Evolutionary conservation across 1,284 basidiomycete species (phyloP), one percentile per base, ranked within the genome.

Genomic region (Cryptococcus sp.): DNA sequence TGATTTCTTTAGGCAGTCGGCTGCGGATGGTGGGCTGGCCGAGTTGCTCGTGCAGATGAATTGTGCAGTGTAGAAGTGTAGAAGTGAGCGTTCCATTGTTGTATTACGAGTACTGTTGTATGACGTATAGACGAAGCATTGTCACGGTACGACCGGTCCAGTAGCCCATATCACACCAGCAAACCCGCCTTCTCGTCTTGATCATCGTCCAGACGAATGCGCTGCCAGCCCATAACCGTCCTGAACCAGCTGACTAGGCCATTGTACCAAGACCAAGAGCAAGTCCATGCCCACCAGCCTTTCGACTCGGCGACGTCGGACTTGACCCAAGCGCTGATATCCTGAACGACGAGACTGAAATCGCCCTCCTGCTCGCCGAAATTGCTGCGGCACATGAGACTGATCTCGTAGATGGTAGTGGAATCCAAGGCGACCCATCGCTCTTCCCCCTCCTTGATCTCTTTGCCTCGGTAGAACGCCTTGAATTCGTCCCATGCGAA

Each of bases 391-490:
- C 76, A 78, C 78, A 80, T 80, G 16, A 79, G 57, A 38, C 68
- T 69, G 39, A 80, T 59, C 64, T 80, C 78, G 47, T 67, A 68
- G 2, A 68, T 69, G 49, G 35, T 56, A 10, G 52, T 57, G 10
- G 75, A 64, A 51, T 80, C 70, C 2, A 81, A 55, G 2, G 70
- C 60, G 25, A 65, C 58, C 55, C 68, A 73, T 53, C 57, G 50
- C 6, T 69, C 68, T 38, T 78, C 78, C 0, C 59, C 47, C 11
- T 60, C 38, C 0, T 64, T 53, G 5, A 80, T 68, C 5, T 76
- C 73, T 51, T 73, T 67, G 4, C 82, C 82, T 20, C 82, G 59
- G 60, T 82, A 83, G 1, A 71, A 75, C 10, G 80, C 69, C 56
- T 67, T 71, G 66, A 83, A 82, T 6, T 77, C 74, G 16, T 68